Conservation (phyloP, 176 grass and related monocot genomes). For the Saccharum officinarum region DNA sequence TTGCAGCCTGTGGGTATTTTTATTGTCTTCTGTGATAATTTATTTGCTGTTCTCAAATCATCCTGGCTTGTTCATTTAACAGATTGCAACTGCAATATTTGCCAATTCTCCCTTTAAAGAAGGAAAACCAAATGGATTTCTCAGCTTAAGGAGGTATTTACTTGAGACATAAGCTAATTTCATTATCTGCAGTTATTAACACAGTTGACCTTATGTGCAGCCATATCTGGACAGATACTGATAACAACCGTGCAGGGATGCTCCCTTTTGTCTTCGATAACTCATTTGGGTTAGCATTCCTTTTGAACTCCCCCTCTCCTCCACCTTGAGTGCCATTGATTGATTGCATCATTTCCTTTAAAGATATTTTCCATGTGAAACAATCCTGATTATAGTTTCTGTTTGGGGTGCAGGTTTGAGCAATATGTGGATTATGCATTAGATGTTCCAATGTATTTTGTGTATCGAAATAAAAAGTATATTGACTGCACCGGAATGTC, state of each 20-base stretch:
- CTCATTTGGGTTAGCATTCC: conserved; percentile 72
- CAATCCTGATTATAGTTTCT: conserved; percentile 34
- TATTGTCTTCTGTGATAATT: conserved; percentile 33
- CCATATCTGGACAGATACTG: conserved; percentile 98
- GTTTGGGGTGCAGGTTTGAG: conserved; percentile 71
- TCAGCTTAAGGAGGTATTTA: conserved; percentile 95
- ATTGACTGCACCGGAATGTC: conserved; percentile 96
- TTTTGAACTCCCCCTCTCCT: background rate
- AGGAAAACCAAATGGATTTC: conserved; percentile 98
- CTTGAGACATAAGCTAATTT: background rate
- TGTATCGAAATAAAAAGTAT: conserved; percentile 92
- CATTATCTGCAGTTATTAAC: conserved; percentile 24
- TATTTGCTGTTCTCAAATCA: conserved; percentile 14
- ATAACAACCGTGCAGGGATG: conserved; percentile 97
- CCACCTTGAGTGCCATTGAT: background rate
- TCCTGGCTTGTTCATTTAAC: conserved; percentile 38
- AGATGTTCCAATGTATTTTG: conserved; percentile 98
- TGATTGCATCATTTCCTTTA: conserved; percentile 2
- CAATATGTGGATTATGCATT: conserved; percentile 93
- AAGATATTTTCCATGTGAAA: conserved; percentile 18
- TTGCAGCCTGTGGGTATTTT: conserved; percentile 88
- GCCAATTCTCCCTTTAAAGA: conserved; percentile 98
- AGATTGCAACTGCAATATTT: conserved; percentile 99
- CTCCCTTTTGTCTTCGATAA: conserved; percentile 94
- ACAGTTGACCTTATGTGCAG: conserved; percentile 45